These are phyloP conservation scores for Saxophila tyrrhenica DNA, from an alignment of 495 filamentous ascomycete species.

Conservation along the genomic window DNA sequence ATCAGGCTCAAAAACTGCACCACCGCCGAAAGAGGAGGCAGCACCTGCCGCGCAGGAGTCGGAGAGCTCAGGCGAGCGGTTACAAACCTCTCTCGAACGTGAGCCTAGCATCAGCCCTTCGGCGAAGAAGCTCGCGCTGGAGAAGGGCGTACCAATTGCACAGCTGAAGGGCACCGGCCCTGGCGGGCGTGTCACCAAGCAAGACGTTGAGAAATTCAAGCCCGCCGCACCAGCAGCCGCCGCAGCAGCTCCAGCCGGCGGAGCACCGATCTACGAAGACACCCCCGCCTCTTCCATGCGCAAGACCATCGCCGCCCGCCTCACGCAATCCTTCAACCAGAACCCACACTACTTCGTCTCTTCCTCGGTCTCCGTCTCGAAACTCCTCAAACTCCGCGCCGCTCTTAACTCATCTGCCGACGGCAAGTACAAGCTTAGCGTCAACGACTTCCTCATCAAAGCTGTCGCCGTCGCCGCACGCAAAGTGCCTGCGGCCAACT, in stretches of 20 bases:
- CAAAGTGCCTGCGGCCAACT: slow-evolving; percentile 94
- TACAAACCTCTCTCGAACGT: slow-evolving; percentile 76
- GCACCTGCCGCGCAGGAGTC: slow-evolving; percentile 53
- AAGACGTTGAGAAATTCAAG: slow-evolving; percentile 81
- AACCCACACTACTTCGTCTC: slow-evolving; percentile 99
- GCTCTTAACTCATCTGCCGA: slow-evolving; percentile 80
- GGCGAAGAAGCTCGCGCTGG: slow-evolving; percentile 70
- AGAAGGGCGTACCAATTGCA: slow-evolving; percentile 71
- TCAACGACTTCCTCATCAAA: slow-evolving; percentile 99
- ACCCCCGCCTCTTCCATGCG: slow-evolving; percentile 84
- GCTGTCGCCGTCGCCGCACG: slow-evolving; percentile 75
- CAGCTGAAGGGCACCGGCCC: slow-evolving; percentile 79
- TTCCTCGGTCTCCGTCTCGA: slow-evolving; percentile 72
- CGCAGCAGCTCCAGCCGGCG: slow-evolving; percentile 34
- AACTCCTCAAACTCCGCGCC: slow-evolving; percentile 90
- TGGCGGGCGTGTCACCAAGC: slow-evolving; percentile 78
- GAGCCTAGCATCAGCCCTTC: slow-evolving; percentile 58
- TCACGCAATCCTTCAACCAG: slow-evolving; percentile 77
- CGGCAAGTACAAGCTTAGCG: slow-evolving; percentile 93
- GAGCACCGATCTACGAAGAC: slow-evolving; percentile 66
- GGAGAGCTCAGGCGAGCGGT: slow-evolving; percentile 57
- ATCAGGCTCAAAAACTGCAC: slow-evolving; percentile 42
- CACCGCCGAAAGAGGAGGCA: slow-evolving; percentile 41
- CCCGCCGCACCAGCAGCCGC: slow-evolving; percentile 26
- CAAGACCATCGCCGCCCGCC: slow-evolving; percentile 88